Conservation (phyloP, 1,139 yeast genomes). For the Protomyces inouyei region DNA sequence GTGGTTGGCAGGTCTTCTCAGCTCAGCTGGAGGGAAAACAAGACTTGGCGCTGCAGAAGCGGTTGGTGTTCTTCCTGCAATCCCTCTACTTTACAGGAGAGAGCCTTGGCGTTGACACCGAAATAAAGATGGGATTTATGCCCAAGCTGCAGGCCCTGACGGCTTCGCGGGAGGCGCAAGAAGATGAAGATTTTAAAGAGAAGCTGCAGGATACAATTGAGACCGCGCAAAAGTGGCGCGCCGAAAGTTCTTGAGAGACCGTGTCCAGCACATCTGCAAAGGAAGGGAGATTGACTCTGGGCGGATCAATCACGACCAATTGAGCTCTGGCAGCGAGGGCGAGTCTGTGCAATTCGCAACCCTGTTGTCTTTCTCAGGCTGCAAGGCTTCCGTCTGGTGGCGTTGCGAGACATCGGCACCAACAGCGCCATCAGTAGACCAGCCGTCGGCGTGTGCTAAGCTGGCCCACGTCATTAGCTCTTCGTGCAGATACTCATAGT, state of each 20-base stretch:
- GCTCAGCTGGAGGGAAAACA: constrained; percentile 31
- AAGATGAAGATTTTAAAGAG: constrained; percentile 22
- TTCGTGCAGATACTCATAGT: constrained; percentile 22
- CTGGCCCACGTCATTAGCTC: constrained; percentile 16
- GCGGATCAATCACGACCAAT: not conserved
- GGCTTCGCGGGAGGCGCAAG: not conserved
- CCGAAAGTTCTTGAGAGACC: not conserved
- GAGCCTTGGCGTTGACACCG: not conserved
- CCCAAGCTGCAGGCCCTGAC: constrained; percentile 17
- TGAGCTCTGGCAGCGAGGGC: not conserved
- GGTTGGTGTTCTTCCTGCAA: constrained; percentile 22
- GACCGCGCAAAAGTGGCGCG: not conserved
- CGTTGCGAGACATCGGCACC: not conserved
- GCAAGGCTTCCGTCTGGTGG: too few relatives aligned
- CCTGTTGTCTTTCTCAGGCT: too few relatives aligned
- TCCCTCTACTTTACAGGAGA: constrained; percentile 4
- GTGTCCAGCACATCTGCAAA: too few relatives aligned
- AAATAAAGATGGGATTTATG: constrained; percentile 8
- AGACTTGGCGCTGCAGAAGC: constrained; percentile 6
- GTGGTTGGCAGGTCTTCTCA: constrained; percentile 59
- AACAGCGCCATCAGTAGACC: not conserved
- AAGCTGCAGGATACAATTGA: constrained; percentile 19
- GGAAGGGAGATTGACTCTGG: too few relatives aligned
- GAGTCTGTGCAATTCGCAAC: not conserved
- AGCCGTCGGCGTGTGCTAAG: constrained; percentile 21